phyloP scores from a whole-genome alignment of 2,329 filamentous ascomycete species.

The Neopestalotiopsis sp. region DNA sequence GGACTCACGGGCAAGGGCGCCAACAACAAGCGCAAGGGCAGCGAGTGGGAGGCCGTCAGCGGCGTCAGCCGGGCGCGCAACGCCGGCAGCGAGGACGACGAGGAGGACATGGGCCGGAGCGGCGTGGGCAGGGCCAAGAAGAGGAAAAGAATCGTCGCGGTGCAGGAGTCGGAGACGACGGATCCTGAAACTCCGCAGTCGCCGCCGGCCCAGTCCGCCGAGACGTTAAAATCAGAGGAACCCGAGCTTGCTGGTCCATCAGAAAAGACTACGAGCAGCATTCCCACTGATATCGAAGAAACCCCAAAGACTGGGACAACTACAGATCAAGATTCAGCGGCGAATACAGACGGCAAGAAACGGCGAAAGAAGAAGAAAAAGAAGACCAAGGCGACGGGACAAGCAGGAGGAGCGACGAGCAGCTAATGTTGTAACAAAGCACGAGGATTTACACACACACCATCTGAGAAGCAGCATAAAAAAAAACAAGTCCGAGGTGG shows the following conservation, averaged over 20 bases:
- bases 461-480: no score
- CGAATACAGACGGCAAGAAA: constrained; percentile 26
- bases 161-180: background rate
- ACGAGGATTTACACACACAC: no score
- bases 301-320: background rate
- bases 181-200: background rate
- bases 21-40: constrained; percentile 19
- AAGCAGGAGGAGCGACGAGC: background rate
- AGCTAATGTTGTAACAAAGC: background rate
- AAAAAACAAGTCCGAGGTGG: no score
- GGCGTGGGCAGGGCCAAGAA: constrained; percentile 37
- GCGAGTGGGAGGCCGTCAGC: constrained; percentile 19
- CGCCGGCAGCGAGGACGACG: constrained; percentile 19
- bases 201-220: background rate
- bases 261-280: background rate
- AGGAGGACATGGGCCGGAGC: constrained; percentile 37
- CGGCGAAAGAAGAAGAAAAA: constrained; percentile 36
- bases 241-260: background rate
- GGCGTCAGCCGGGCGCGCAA: constrained; percentile 17
- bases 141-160: constrained; percentile 14
- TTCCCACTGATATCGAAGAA: background rate
- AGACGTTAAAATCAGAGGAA: background rate
- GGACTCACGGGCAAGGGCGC: constrained; percentile 18
- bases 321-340: background rate
- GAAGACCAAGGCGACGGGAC: constrained; percentile 24